phyloP scores from a whole-genome alignment of 768 basidiomycete species.

The Mrakia gelida region DNA sequence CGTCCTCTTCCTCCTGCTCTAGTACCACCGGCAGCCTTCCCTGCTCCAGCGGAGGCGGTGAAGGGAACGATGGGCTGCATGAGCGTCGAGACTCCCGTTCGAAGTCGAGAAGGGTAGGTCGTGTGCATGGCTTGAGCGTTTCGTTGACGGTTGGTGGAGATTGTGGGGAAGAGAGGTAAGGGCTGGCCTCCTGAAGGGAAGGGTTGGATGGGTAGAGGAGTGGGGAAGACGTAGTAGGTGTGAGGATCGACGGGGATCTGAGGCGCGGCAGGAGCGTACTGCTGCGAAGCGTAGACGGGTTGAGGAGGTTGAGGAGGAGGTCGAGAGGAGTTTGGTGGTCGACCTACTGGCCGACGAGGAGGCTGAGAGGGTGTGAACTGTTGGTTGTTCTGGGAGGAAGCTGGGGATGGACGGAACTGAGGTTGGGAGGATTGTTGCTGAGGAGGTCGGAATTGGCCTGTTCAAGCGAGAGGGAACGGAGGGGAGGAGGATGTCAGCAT shows the following conservation, averaged over 20 bases:
- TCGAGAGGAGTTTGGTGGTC: background rate
- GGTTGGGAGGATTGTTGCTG: no score
- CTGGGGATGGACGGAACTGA: background rate
- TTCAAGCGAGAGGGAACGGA: background rate
- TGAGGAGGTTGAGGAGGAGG: background rate
- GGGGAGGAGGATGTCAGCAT: background rate
- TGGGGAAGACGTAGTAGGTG: slow-evolving; percentile 3
- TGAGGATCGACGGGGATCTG: slow-evolving; percentile 20
- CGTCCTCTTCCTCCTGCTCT: slow-evolving; percentile 30
- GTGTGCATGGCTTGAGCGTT: slow-evolving; percentile 65
- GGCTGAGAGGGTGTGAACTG: background rate
- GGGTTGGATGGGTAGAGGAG: slow-evolving; percentile 17
- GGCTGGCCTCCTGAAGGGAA: slow-evolving; percentile 20
- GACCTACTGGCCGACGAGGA: background rate
- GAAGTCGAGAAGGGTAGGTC: slow-evolving; percentile 82
- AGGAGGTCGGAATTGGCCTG: background rate
- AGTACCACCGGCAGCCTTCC: slow-evolving; percentile 34
- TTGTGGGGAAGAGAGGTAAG: slow-evolving; percentile 25
- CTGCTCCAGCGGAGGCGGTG: slow-evolving; percentile 38
- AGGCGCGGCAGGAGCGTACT: background rate
- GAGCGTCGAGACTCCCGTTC: slow-evolving; percentile 81
- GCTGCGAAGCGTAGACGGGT: background rate
- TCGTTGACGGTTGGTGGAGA: slow-evolving; percentile 15
- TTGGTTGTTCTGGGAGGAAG: background rate
- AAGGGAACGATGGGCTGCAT: slow-evolving; percentile 70